These are phyloP conservation scores for Ascochyta fabae DNA, from an alignment of 2,329 filamentous ascomycete genomes.

Conservation along the genomic window DNA sequence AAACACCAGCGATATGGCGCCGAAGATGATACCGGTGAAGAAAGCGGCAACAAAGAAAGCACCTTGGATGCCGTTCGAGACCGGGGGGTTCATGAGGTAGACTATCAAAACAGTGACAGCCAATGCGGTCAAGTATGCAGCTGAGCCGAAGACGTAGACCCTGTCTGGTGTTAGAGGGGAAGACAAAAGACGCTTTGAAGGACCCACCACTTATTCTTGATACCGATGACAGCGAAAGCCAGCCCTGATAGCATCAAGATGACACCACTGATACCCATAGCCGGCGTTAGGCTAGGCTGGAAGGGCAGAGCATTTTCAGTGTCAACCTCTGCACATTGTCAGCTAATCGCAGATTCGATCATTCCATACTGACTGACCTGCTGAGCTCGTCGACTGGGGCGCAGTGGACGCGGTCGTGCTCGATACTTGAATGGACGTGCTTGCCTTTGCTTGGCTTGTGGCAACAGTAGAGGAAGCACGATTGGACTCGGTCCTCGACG, in stretches of 20 bases:
- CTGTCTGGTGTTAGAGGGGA: slow-evolving; percentile 31
- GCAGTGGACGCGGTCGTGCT: slow-evolving; percentile 23
- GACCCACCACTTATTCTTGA: slow-evolving; percentile 73
- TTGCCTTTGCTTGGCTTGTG: slow-evolving; percentile 19
- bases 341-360: slow-evolving; percentile 1
- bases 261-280: slow-evolving; percentile 77
- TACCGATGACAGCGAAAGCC: slow-evolving; percentile 76
- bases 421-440: slow-evolving; percentile 22
- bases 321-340: slow-evolving; percentile 12
- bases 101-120: slow-evolving; percentile 82
- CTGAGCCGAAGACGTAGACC: slow-evolving; percentile 70
- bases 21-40: slow-evolving; percentile 75
- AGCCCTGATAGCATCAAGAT: slow-evolving; percentile 77
- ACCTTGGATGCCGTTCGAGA: slow-evolving; percentile 78
- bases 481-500: slow-evolving; percentile 21
- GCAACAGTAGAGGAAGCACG: slow-evolving; percentile 21
- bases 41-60: slow-evolving; percentile 83
- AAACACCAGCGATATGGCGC: slow-evolving; percentile 77
- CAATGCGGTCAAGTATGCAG: slow-evolving; percentile 74
- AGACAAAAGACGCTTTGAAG: not conserved
- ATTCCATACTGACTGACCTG: slow-evolving; percentile 23
- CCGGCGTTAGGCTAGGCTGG: slow-evolving; percentile 77
- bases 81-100: slow-evolving; percentile 84
- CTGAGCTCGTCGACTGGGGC: slow-evolving; percentile 27
- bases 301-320: slow-evolving; percentile 65